phyloP scores from a whole-genome alignment of 257 asterid species.

The Apocynum venetum region DNA sequence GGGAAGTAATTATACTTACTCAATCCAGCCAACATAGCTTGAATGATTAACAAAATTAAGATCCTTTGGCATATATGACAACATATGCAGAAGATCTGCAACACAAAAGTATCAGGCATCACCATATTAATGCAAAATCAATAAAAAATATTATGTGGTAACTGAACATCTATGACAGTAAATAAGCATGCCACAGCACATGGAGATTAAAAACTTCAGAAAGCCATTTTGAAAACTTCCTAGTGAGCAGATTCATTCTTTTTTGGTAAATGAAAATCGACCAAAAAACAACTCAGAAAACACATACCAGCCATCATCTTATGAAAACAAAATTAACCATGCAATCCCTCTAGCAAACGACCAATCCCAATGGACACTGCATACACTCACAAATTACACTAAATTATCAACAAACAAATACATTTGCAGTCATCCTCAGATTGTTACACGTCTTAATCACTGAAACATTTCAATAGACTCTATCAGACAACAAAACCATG shows the following conservation, averaged over 20 bases:
- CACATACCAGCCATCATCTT: neutral
- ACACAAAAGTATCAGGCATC: conserved; percentile 21
- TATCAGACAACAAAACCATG: neutral
- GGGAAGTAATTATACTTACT: conserved; percentile 47
- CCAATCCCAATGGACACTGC: neutral
- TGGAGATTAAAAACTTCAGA: neutral
- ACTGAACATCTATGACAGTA: neutral
- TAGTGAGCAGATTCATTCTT: neutral
- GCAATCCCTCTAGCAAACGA: neutral
- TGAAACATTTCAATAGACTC: neutral
- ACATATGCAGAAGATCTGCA: conserved; percentile 92
- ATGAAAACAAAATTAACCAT: neutral
- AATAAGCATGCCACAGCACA: neutral
- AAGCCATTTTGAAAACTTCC: neutral
- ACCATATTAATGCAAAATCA: neutral
- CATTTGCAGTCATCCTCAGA: neutral
- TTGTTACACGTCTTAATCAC: too few species aligned
- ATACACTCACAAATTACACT: neutral
- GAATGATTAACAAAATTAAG: conserved; percentile 88
- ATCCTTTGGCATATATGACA: conserved; percentile 80
- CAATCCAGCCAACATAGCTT: conserved; percentile 96
- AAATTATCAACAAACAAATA: neutral
- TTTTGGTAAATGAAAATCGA: neutral
- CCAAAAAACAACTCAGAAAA: neutral
- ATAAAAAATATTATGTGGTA: neutral